Conservation (phyloP, 208 protist genomes). For the Tetramitus jugosus region DNA sequence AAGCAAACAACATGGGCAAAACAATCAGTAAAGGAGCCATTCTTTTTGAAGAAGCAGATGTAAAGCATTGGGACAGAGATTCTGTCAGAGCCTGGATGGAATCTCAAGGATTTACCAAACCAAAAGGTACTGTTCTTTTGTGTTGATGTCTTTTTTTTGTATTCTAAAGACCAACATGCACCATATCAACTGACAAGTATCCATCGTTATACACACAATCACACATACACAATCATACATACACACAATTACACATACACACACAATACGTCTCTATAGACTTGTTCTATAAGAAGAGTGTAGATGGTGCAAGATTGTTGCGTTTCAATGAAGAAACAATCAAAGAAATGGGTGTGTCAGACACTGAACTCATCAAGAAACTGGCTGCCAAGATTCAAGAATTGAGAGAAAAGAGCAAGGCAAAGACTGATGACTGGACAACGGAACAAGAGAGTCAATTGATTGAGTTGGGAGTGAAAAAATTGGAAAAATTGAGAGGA, state of each 20-base stretch:
- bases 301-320: background rate
- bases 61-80: no score
- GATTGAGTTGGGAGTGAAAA: background rate
- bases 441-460: background rate
- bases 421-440: background rate
- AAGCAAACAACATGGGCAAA: no score
- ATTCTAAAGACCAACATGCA: no score
- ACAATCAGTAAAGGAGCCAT: no score
- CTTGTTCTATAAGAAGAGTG: background rate
- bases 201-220: no score
- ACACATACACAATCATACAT: no score
- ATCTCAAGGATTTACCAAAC: no score
- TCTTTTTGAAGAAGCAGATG: no score
- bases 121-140: no score
- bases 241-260: background rate
- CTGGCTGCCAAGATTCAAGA: background rate
- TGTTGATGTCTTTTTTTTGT: no score
- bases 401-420: background rate
- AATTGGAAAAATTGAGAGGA: constrained; percentile 18
- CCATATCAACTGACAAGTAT: no score
- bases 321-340: background rate
- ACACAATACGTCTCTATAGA: background rate
- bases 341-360: background rate
- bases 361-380: background rate
- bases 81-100: no score